Percentiles rank a stretch among this genome's conserved stretches.
Evolutionary conservation across 2,329 filamentous ascomycete species (phyloP).

Genomic region (Phoma sp.): DNA sequence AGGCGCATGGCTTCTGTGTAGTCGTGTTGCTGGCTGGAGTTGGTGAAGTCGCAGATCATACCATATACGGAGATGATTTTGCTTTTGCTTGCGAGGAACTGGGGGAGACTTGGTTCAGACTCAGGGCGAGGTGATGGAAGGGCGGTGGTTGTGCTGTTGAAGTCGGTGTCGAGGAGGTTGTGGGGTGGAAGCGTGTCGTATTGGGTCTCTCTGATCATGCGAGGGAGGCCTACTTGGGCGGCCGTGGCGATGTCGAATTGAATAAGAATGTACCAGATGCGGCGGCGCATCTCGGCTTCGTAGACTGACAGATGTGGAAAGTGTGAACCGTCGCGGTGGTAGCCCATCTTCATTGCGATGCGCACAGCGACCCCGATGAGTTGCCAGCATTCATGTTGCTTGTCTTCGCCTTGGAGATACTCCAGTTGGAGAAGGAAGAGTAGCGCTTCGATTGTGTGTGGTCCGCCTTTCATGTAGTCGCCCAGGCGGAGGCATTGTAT

Average conservation of each 20-base stretch:
- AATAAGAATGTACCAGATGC: slow-evolving; percentile 36
- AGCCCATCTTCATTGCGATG: slow-evolving; percentile 45
- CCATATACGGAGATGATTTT: slow-evolving; percentile 5
- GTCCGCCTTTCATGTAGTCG: slow-evolving; percentile 27
- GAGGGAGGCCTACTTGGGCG: slow-evolving; percentile 48
- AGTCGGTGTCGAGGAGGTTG: slow-evolving; percentile 55
- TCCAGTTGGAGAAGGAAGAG: slow-evolving; percentile 27
- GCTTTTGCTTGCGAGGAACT: slow-evolving; percentile 15
- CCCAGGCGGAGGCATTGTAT: slow-evolving; percentile 1
- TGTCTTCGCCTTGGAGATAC: slow-evolving; percentile 28
- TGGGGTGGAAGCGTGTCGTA: slow-evolving; percentile 52
- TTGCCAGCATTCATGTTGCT: slow-evolving; percentile 32
- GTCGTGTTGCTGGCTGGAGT: slow-evolving; percentile 30
- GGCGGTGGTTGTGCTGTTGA: slow-evolving; percentile 39
- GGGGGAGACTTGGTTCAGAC: slow-evolving; percentile 19
- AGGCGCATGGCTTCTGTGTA: slow-evolving; percentile 49
- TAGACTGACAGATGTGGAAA: slow-evolving; percentile 32
- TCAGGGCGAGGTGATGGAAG: no score
- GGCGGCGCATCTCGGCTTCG: slow-evolving; percentile 42
- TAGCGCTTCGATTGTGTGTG: slow-evolving; percentile 25
- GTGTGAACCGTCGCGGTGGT: slow-evolving; percentile 44
- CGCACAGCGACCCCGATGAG: slow-evolving; percentile 30
- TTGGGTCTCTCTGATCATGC: slow-evolving; percentile 53
- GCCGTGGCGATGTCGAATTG: slow-evolving; percentile 39
- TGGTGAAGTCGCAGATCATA: slow-evolving; percentile 40